Evolutionary conservation across 371 early-diverging fungal species (phyloP).

Genomic region (Apophysomyces variabilis): DNA sequence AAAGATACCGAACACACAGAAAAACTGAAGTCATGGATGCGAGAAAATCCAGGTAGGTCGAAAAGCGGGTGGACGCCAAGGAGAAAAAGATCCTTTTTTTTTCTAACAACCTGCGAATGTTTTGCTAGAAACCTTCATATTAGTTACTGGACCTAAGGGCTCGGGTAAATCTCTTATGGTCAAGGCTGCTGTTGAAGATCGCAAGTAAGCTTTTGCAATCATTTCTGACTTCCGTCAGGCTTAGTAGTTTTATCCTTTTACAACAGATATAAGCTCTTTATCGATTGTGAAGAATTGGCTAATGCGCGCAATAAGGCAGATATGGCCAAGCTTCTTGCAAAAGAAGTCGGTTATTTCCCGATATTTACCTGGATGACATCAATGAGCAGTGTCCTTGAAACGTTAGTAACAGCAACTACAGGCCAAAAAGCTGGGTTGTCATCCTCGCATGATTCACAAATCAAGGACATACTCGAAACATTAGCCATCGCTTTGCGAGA

Average conservation of each 20-base stretch:
- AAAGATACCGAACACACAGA: slow-evolving; percentile 67
- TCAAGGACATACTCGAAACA: slow-evolving; percentile 64
- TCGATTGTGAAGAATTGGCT: slow-evolving; percentile 81
- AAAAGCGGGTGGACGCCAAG: too few species aligned
- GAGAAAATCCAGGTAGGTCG: slow-evolving; percentile 68
- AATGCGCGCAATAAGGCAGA: slow-evolving; percentile 75
- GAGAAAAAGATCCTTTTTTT: background rate
- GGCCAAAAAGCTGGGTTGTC: slow-evolving; percentile 83
- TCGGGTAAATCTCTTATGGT: slow-evolving; percentile 65
- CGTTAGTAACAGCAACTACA: slow-evolving; percentile 81
- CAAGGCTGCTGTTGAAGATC: slow-evolving; percentile 54
- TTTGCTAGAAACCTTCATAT: slow-evolving; percentile 59
- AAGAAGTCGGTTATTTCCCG: slow-evolving; percentile 82
- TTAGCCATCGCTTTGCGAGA: slow-evolving; percentile 62
- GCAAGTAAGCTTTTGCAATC: slow-evolving; percentile 33
- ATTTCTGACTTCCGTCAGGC: background rate
- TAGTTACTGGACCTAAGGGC: slow-evolving; percentile 66
- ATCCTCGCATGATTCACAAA: slow-evolving; percentile 63
- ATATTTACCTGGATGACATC: slow-evolving; percentile 80
- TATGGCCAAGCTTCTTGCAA: slow-evolving; percentile 67
- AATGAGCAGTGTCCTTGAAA: slow-evolving; percentile 74
- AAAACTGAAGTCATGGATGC: slow-evolving; percentile 62
- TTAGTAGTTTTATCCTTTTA: background rate
- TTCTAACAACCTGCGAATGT: too few species aligned
- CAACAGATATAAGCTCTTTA: slow-evolving; percentile 67